Evolutionary conservation across 768 basidiomycete genomes (phyloP), one percentile per base, ranked within the genome.

Genomic region (Polyporus arcularius): DNA sequence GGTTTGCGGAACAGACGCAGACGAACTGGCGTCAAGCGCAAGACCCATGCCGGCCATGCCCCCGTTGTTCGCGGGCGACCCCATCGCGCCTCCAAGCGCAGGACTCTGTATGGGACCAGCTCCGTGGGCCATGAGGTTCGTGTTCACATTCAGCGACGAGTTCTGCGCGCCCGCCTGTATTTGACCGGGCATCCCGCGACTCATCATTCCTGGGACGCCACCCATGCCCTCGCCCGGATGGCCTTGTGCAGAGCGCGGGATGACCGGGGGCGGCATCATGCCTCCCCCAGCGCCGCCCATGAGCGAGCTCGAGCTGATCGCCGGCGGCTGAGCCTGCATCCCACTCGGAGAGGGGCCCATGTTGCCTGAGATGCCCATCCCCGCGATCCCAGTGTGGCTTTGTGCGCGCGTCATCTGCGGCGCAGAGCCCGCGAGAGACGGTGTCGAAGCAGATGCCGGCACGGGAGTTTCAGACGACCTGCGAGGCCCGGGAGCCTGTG

Each of bases 241-340:
- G 6, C 18, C 46, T 7, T 47, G 46, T 10, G 49, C 40, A 9
- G 55, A 26, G 15, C 72, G 72, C 4, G 72, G 72, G 42, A 74
- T 57, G 26, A 74, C 71, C 26, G 78, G 78, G 4, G 76, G 78
- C 11, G 76, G 75, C 78, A 78, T 79, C 46, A 77, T 58, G 26
- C 75, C 71, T 35, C 72, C 72, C 2, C 66, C 67, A 11, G 71
- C 68, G 18, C 69, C 72, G n/a, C 70, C 71, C 63, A 70, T 61
- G 28, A 73, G 64, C 48, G 72, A 60, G 26, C 65, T 67, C 4
- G 35, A 35, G 3, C 35, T 35, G 7, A 35, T 67, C 67, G 2
- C 63, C 64, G 3, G 65, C 31, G 50, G 39, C 58, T 67, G 39
- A 26, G 28, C 21, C 11, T 32, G 48, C 43, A 46, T 45, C 35